A percentile compares a stretch with the other conserved stretches of the same genome.
These are phyloP conservation scores for Lasiosphaeriaceae sp. DNA, from an alignment of 495 filamentous ascomycete genomes.

Conservation along the genomic window DNA sequence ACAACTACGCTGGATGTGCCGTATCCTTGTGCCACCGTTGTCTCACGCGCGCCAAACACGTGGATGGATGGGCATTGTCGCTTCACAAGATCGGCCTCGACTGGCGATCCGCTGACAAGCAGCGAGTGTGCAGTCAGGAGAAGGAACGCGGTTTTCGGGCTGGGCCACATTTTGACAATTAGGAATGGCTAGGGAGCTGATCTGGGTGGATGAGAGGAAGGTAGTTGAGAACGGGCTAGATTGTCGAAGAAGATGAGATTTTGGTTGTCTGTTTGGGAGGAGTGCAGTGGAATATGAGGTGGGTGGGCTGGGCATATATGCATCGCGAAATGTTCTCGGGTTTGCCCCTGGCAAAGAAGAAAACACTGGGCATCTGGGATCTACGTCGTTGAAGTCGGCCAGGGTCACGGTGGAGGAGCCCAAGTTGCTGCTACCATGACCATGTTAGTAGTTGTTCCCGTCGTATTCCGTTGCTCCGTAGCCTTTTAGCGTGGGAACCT, in stretches of 20 bases:
- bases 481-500: too few species aligned
- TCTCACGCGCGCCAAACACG: constrained; percentile 63
- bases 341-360: too few species aligned
- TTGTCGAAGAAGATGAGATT: too few species aligned
- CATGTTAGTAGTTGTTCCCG: not conserved
- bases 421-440: too few species aligned
- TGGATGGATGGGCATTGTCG: constrained; percentile 50
- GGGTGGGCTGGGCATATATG: too few species aligned
- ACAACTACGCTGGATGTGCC: constrained; percentile 53
- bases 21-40: constrained; percentile 52
- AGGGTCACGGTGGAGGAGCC: too few species aligned
- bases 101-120: constrained; percentile 25
- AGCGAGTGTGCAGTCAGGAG: constrained; percentile 27
- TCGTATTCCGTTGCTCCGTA: constrained; percentile 27
- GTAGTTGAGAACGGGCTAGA: not conserved
- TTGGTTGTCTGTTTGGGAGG: too few species aligned
- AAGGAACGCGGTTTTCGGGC: constrained; percentile 25
- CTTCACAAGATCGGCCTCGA: constrained; percentile 25
- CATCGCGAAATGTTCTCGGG: too few species aligned
- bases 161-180: constrained; percentile 29
- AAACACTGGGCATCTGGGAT: too few species aligned
- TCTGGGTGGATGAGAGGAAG: not conserved
- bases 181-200: not conserved
- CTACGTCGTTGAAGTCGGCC: too few species aligned
- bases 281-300: too few species aligned